phyloP scores from a whole-genome alignment of 192 early-diverging fungal genomes.

The Linnemannia elongata region DNA sequence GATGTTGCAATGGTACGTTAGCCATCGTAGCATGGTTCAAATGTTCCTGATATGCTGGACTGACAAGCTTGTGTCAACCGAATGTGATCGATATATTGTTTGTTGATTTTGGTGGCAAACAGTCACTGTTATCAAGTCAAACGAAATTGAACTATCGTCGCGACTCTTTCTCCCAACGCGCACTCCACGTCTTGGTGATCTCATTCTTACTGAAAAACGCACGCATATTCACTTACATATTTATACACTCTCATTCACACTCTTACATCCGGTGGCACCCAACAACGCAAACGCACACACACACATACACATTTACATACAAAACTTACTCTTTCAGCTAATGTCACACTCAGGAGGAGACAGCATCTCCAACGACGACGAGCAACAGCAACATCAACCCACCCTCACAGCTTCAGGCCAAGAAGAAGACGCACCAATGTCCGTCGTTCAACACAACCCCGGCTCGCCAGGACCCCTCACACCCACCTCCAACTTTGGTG shows the following conservation, averaged over 20 bases:
- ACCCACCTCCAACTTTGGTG: not conserved
- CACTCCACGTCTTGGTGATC: not conserved
- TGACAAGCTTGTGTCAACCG: not conserved
- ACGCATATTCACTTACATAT: not conserved
- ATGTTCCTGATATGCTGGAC: too few relatives aligned
- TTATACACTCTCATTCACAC: not conserved
- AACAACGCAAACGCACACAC: not conserved
- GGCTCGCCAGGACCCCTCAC: not conserved
- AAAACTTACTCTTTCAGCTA: not conserved
- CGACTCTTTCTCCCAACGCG: not conserved
- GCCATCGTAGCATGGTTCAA: too few relatives aligned
- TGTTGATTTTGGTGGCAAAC: slow-evolving; percentile 1
- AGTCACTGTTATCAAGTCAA: slow-evolving; percentile 7
- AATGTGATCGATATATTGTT: not conserved
- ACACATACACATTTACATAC: not conserved
- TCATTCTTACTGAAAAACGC: not conserved
- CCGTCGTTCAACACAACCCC: not conserved
- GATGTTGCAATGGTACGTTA: too few relatives aligned
- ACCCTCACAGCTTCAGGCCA: not conserved
- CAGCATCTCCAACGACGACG: not conserved
- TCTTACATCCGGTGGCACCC: not conserved
- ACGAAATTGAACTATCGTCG: not conserved
- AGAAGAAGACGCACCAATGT: not conserved
- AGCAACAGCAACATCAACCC: not conserved
- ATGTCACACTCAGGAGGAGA: not conserved